These are phyloP conservation scores for Diaporthe capsici DNA, from an alignment of 2,329 filamentous ascomycete species.

Conservation along the genomic window DNA sequence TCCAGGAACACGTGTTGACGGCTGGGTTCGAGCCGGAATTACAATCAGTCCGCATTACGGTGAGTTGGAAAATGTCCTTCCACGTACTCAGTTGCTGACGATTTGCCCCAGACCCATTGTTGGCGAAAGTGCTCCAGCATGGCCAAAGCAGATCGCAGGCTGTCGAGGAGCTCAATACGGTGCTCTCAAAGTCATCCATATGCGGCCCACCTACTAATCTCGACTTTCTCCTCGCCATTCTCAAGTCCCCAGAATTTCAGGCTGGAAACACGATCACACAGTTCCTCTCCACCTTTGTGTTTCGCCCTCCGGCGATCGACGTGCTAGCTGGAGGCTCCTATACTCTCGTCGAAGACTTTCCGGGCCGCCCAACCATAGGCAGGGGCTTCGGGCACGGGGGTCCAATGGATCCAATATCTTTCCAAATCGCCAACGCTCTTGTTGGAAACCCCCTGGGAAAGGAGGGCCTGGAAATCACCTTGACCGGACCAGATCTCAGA, in stretches of 20 bases:
- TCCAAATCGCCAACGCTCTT: slow-evolving; percentile 70
- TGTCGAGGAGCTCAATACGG: slow-evolving; percentile 57
- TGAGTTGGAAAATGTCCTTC: slow-evolving; percentile 45
- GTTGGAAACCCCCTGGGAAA: slow-evolving; percentile 67
- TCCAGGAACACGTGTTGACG: slow-evolving; percentile 69
- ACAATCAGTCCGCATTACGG: slow-evolving; percentile 71
- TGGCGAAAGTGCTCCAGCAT: slow-evolving; percentile 72
- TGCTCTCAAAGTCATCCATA: slow-evolving; percentile 61
- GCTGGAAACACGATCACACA: slow-evolving; percentile 69
- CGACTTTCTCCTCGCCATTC: slow-evolving; percentile 66
- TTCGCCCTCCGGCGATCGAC: slow-evolving; percentile 65
- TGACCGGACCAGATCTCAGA: slow-evolving; percentile 70
- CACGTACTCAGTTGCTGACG: background rate
- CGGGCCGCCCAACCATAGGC: slow-evolving; percentile 68
- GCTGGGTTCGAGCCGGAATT: slow-evolving; percentile 72
- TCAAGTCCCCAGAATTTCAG: slow-evolving; percentile 60
- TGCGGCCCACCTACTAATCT: slow-evolving; percentile 70
- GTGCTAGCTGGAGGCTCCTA: slow-evolving; percentile 69
- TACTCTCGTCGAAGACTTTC: slow-evolving; percentile 71
- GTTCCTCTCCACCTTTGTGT: slow-evolving; percentile 67
- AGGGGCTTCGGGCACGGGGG: slow-evolving; percentile 72
- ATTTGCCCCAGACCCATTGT: slow-evolving; percentile 59
- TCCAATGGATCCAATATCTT: slow-evolving; percentile 73
- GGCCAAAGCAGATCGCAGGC: slow-evolving; percentile 55
- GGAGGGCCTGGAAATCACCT: slow-evolving; percentile 72